These are phyloP conservation scores for Pyricularia sp. DNA, from an alignment of 2,329 filamentous ascomycete genomes.

Conservation along the genomic window DNA sequence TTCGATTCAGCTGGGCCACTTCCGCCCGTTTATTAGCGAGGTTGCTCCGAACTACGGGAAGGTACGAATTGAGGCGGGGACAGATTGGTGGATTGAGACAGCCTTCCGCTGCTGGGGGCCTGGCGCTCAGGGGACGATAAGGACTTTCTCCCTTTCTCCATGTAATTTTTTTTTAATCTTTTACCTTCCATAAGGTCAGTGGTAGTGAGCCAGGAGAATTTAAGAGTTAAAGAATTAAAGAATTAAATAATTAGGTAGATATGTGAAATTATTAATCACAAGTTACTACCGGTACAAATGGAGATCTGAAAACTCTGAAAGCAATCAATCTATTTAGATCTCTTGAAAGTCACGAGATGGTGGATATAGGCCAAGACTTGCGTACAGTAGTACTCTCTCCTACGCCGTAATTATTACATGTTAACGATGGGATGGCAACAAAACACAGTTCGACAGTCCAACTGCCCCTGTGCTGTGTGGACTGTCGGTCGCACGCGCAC, in stretches of 20 bases:
- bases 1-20: background rate
- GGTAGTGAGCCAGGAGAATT: too few species aligned
- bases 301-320: background rate
- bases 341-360: background rate
- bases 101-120: background rate
- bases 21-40: background rate
- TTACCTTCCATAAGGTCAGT: too few species aligned
- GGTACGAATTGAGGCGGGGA: background rate
- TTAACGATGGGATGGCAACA: background rate
- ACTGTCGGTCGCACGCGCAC: background rate
- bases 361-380: background rate
- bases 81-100: background rate
- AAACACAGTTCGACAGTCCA: background rate
- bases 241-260: background rate
- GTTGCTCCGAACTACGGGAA: conserved; percentile 1
- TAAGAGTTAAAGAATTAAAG: too few species aligned
- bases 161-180: background rate
- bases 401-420: too few species aligned
- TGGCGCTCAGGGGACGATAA: background rate
- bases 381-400: background rate
- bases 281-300: background rate
- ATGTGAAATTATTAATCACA: background rate
- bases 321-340: background rate
- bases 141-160: background rate
- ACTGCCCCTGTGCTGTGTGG: background rate